Evolutionary conservation across 192 early-diverging fungal species (phyloP).

Genomic region (Neocallimastix lanati): DNA sequence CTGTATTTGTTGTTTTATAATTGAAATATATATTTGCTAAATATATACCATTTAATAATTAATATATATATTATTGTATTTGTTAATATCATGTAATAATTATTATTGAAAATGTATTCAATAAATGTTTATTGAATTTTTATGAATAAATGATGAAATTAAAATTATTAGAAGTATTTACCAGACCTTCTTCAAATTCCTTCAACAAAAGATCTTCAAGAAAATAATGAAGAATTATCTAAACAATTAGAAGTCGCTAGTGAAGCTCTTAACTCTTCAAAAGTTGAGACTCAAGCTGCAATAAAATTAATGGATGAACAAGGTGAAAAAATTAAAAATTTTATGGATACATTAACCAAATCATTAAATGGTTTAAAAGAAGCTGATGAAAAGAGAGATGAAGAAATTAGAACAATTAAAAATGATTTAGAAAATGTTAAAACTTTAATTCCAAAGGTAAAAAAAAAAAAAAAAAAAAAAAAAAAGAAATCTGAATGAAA

Average conservation of each 20-base stretch:
- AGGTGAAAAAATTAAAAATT: slow-evolving; percentile 37
- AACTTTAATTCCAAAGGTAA: slow-evolving; percentile 56
- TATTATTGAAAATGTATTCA: no score
- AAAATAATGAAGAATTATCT: slow-evolving; percentile 16
- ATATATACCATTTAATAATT: no score
- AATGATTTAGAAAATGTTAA: slow-evolving; percentile 52
- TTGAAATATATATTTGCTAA: no score
- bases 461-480: no score
- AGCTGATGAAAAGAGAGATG: slow-evolving; percentile 40
- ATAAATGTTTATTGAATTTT: no score
- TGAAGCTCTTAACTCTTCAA: not conserved
- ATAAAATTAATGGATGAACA: slow-evolving; percentile 38
- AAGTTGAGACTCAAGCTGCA: not conserved
- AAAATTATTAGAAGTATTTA: slow-evolving; percentile 14
- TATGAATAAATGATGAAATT: no score
- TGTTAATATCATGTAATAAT: no score
- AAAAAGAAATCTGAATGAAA: no score
- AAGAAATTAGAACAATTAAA: slow-evolving; percentile 53
- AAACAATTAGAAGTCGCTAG: not conserved
- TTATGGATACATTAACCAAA: slow-evolving; percentile 10
- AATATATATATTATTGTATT: no score
- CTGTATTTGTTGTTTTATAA: no score
- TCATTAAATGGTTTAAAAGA: slow-evolving; percentile 16
- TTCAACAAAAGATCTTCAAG: slow-evolving; percentile 44
- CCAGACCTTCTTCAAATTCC: slow-evolving; percentile 26